Conservation (phyloP, 345 rosid genomes). For the Arabidopsis suecica region DNA sequence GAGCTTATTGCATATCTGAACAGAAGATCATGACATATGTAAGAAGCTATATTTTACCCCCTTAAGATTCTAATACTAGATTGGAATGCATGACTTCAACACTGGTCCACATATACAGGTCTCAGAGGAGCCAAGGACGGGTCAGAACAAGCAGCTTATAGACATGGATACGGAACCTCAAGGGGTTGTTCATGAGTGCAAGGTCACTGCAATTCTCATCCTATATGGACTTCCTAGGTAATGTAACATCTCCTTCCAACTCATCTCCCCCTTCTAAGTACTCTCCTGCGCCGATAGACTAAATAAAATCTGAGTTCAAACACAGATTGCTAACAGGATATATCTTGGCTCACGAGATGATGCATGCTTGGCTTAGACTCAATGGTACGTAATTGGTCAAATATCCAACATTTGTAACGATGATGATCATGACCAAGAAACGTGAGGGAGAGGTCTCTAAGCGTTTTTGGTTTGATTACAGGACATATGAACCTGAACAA, state of each 20-base stretch:
- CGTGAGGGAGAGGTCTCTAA: neutral
- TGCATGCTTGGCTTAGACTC: conserved; percentile 97
- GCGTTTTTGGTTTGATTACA: conserved; percentile 24
- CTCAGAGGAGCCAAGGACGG: conserved; percentile 55
- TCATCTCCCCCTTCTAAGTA: neutral
- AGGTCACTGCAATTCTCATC: conserved; percentile 94
- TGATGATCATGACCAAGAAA: neutral
- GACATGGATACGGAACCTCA: conserved; percentile 69
- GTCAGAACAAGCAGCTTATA: conserved; percentile 51
- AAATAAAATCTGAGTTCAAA: neutral
- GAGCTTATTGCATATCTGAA: conserved; percentile 97
- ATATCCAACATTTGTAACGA: neutral
- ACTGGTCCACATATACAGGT: conserved; percentile 52
- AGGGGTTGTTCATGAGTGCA: conserved; percentile 66
- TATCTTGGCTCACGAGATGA: conserved; percentile 95
- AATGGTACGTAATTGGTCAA: conserved; percentile 53
- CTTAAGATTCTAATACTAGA: too few relatives aligned
- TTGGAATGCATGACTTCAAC: too few relatives aligned
- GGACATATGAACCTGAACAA: conserved; percentile 69
- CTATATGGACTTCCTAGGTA: conserved; percentile 95
- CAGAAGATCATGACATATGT: conserved; percentile 77
- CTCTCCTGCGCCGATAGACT: neutral
- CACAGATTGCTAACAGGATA: conserved; percentile 88
- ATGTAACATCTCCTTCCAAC: neutral
- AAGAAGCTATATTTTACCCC: conserved; percentile 30